phyloP scores from a whole-genome alignment of 441 rosid genomes.

The Gossypium lobatum region DNA sequence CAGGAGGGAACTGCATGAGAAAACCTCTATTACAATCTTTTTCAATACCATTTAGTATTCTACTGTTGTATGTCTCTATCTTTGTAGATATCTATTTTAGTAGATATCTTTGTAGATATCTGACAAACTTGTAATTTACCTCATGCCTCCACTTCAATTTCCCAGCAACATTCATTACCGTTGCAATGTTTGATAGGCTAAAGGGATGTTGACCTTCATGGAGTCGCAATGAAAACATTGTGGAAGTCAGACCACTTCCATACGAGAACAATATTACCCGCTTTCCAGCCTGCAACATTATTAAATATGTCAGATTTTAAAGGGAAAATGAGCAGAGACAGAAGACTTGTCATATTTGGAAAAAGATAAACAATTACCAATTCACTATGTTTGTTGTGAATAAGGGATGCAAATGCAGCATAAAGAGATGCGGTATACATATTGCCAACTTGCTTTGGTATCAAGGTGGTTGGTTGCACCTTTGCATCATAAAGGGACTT shows the following conservation, averaged over 20 bases:
- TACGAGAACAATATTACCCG: slow-evolving; percentile 83
- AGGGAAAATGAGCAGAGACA: slow-evolving; percentile 8
- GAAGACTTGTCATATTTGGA: background rate
- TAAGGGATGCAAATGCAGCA: slow-evolving; percentile 88
- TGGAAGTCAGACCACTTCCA: slow-evolving; percentile 89
- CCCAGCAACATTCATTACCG: slow-evolving; percentile 60
- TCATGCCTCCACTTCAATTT: slow-evolving; percentile 85
- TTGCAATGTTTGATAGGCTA: slow-evolving; percentile 69
- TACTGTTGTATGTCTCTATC: background rate
- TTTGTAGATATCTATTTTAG: background rate
- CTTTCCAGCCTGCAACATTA: slow-evolving; percentile 54
- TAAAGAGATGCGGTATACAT: slow-evolving; percentile 96
- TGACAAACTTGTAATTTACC: slow-evolving; percentile 39
- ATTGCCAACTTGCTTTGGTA: slow-evolving; percentile 97
- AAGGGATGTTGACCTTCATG: slow-evolving; percentile 57
- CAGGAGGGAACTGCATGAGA: slow-evolving; percentile 62
- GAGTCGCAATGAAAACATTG: slow-evolving; percentile 80
- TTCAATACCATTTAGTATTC: background rate
- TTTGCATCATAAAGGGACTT: slow-evolving; percentile 73
- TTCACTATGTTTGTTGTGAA: slow-evolving; percentile 64
- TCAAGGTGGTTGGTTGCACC: slow-evolving; percentile 81
- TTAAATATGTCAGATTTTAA: slow-evolving; percentile 7
- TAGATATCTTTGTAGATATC: background rate
- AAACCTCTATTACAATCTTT: background rate
- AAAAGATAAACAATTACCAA: slow-evolving; percentile 47